Base-by-base conservation (phyloP, 495 filamentous ascomycete species). In the Annulohypoxylon bovei region DNA sequence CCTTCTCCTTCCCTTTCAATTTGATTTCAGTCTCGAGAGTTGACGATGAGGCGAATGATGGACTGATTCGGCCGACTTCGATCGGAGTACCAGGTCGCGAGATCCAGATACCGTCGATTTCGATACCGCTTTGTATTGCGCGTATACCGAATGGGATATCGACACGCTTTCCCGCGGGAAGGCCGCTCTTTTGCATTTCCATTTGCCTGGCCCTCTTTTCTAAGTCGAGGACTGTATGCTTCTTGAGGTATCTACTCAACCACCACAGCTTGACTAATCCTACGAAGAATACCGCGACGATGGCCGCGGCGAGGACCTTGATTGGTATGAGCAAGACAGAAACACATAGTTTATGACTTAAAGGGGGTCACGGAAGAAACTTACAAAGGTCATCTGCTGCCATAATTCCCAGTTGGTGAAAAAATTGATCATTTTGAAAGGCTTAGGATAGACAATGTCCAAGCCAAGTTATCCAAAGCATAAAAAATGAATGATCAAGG, bases 321-420 rank as follows among this genome's bases (percentile, higher is more conserved):
- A 18, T 25, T 3, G 16, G 18, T 61, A 63, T 80, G 60, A 78
- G 77, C 62, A 22, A 72, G 22, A 39, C 46, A 22, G 27, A 53
- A 14, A 12, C n/a, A 59, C 4, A 28, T 0, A 20, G 14, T n/a
- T 18, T 12, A 23, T 46, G 63, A n/a, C 20, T 8, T 56, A 44
- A 58, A 39, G 37, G 52, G 33, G 42, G 62, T 23, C 25, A 52
- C 30, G 33, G 33, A 54, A 32, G 28, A 32, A 23, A 86, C 92
- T 81, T 83, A 98, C 95, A 81, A 97, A 90, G 67, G 87, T 90
- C 88, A 97, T 86, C 85, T 97, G 91, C 85, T 96, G 88, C 95
- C 95, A 98, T 73, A 95, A 79, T 68, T 85, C 77, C 94, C 94
- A 97, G 37, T 80, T 84, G 39, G 81, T 73, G 82, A 95, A 97